Conservation (phyloP, 140 eudicot genomes). For the Anethum foeniculum region DNA sequence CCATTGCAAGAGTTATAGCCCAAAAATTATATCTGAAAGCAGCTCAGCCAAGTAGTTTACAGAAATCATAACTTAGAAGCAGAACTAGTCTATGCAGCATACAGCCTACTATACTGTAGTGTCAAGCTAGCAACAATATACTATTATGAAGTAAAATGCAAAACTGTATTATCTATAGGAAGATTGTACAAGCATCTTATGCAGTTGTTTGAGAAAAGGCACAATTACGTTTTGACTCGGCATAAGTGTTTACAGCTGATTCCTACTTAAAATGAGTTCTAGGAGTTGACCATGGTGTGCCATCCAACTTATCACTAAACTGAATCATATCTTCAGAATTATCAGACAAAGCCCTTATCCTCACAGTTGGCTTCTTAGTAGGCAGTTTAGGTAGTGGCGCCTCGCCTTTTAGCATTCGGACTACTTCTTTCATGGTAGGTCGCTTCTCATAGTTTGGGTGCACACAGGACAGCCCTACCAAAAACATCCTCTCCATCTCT, state of each 20-base stretch:
- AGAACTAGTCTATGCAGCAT: not conserved
- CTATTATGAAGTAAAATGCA: too few species aligned
- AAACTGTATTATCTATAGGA: not conserved
- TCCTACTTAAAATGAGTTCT: slow-evolving; percentile 1
- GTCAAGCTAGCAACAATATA: not conserved
- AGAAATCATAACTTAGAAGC: not conserved
- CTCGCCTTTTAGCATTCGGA: not conserved
- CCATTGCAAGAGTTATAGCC: too few species aligned
- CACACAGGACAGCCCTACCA: slow-evolving; percentile 6
- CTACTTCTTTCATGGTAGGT: not conserved
- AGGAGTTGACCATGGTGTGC: slow-evolving; percentile 6
- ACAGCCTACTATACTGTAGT: not conserved
- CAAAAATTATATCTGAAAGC: too few species aligned
- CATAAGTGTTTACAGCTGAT: not conserved
- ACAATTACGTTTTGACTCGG: not conserved
- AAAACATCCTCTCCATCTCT: slow-evolving; percentile 1
- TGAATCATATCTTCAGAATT: not conserved
- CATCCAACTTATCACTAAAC: slow-evolving; percentile 1
- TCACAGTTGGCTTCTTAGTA: slow-evolving; percentile 1
- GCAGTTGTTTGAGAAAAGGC: not conserved
- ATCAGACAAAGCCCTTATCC: not conserved
- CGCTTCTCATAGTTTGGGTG: not conserved
- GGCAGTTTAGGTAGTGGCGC: not conserved
- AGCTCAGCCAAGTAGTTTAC: not conserved
- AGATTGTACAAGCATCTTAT: not conserved